These are phyloP conservation scores for Halophytophthora batemanensis DNA, from an alignment of 352 stramenopile genomes.

Conservation along the genomic window DNA sequence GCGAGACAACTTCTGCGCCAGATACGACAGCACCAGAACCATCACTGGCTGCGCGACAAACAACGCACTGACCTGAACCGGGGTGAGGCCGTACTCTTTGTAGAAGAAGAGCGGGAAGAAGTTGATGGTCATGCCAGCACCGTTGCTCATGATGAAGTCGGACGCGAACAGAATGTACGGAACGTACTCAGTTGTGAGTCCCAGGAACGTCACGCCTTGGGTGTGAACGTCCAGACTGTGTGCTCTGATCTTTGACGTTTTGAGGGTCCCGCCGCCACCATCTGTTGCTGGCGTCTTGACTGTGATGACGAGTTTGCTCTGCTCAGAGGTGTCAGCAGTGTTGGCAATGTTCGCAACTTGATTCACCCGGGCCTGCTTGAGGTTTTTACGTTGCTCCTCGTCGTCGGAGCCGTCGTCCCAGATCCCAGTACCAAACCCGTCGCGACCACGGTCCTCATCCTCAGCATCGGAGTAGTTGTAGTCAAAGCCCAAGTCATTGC, in stretches of 20 bases:
- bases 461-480: no score
- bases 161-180: slow-evolving; percentile 67
- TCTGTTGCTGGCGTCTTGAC: neutral
- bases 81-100: slow-evolving; percentile 70
- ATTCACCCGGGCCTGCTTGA: neutral
- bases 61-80: slow-evolving; percentile 64
- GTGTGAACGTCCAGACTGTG: slow-evolving; percentile 16
- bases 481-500: slow-evolving; percentile 46
- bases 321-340: neutral
- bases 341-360: neutral
- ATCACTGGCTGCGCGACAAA: slow-evolving; percentile 69
- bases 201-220: slow-evolving; percentile 46
- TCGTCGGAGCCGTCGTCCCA: slow-evolving; percentile 71
- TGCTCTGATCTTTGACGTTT: neutral
- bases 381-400: slow-evolving; percentile 21
- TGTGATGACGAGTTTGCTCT: neutral
- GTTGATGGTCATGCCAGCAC: slow-evolving; percentile 80
- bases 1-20: slow-evolving; percentile 49
- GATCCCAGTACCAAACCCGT: slow-evolving; percentile 11
- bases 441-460: no score
- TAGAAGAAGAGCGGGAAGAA: slow-evolving; percentile 87
- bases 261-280: neutral
- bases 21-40: slow-evolving; percentile 59
- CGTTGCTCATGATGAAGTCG: slow-evolving; percentile 85
- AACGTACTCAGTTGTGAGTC: slow-evolving; percentile 66